Conservation (phyloP, 192 early-diverging fungal genomes). For the Powellomyces hirtus region DNA sequence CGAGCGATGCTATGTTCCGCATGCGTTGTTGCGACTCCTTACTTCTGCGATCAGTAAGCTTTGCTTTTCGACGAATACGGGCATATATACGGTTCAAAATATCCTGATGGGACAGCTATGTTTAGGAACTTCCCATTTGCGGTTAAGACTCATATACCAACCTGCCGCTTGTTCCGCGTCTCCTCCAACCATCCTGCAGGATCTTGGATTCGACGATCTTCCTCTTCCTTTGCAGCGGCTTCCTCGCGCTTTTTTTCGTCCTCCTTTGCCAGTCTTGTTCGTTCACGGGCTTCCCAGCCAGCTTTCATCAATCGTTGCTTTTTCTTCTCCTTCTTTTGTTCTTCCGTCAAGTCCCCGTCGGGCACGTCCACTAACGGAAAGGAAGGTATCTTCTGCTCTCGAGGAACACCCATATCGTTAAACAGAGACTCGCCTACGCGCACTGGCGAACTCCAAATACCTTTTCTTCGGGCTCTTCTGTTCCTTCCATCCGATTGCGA, state of each 20-base stretch:
- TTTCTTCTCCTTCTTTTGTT: constrained; percentile 79
- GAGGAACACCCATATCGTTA: neutral
- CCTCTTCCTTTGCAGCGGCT: constrained; percentile 66
- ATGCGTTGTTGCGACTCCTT: constrained; percentile 82
- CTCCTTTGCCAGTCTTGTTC: constrained; percentile 71
- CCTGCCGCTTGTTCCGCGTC: constrained; percentile 59
- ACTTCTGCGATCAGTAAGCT: constrained; percentile 83
- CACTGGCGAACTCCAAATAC: no score
- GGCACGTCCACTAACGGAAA: constrained; percentile 76
- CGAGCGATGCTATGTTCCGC: constrained; percentile 82
- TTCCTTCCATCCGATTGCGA: constrained; percentile 77
- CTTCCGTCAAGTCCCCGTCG: constrained; percentile 74
- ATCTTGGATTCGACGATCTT: constrained; percentile 64
- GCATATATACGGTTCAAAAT: constrained; percentile 72
- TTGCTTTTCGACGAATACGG: constrained; percentile 64
- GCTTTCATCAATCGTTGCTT: constrained; percentile 75
- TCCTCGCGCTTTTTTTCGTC: constrained; percentile 61
- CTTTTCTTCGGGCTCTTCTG: constrained; percentile 73
- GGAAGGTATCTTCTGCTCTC: constrained; percentile 49
- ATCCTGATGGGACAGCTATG: constrained; percentile 9
- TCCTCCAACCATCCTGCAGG: constrained; percentile 73
- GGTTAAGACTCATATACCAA: neutral
- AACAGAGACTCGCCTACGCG: no score
- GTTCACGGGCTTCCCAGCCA: constrained; percentile 71
- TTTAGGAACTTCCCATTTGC: neutral